Evolutionary conservation across 108 stramenopile genomes (phyloP).

Genomic region (Fragilaria crotonensis): DNA sequence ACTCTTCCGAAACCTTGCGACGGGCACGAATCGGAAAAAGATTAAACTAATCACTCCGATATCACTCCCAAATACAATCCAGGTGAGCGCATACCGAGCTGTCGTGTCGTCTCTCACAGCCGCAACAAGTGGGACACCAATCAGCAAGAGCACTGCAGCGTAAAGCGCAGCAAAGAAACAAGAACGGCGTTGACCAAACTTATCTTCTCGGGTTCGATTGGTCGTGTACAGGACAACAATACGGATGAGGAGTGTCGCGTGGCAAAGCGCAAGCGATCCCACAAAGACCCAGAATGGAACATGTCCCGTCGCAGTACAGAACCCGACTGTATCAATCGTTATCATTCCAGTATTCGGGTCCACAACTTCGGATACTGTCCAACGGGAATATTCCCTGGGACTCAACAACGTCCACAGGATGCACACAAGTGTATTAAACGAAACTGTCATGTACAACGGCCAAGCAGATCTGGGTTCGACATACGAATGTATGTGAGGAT

Average conservation of each 20-base stretch:
- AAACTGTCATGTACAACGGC: slow-evolving; percentile 16
- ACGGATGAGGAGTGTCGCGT: slow-evolving; percentile 19
- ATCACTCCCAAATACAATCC: slow-evolving; percentile 28
- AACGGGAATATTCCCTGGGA: slow-evolving; percentile 11
- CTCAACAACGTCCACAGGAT: slow-evolving; percentile 24
- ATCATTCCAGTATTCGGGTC: slow-evolving; percentile 17
- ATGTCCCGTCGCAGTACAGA: slow-evolving; percentile 13
- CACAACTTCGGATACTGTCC: not conserved
- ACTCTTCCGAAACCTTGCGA: not conserved
- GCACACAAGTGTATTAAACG: slow-evolving; percentile 22
- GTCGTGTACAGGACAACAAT: slow-evolving; percentile 30
- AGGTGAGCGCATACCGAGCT: slow-evolving; percentile 27
- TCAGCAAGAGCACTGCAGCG: slow-evolving; percentile 28
- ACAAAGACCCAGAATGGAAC: slow-evolving; percentile 15
- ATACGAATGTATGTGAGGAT: slow-evolving; percentile 2
- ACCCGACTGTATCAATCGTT: slow-evolving; percentile 26
- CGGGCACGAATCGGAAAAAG: not conserved
- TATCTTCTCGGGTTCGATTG: slow-evolving; percentile 27
- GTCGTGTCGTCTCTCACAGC: slow-evolving; percentile 27
- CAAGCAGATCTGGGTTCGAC: slow-evolving; percentile 13
- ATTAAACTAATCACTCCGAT: slow-evolving; percentile 16
- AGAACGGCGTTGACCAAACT: slow-evolving; percentile 44
- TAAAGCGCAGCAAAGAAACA: slow-evolving; percentile 32
- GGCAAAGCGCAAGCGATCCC: slow-evolving; percentile 27
- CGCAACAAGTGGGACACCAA: slow-evolving; percentile 38